Evolutionary conservation across 768 basidiomycete species (phyloP), one percentile per base, ranked within the genome.

Genomic region (Russula foetens): DNA sequence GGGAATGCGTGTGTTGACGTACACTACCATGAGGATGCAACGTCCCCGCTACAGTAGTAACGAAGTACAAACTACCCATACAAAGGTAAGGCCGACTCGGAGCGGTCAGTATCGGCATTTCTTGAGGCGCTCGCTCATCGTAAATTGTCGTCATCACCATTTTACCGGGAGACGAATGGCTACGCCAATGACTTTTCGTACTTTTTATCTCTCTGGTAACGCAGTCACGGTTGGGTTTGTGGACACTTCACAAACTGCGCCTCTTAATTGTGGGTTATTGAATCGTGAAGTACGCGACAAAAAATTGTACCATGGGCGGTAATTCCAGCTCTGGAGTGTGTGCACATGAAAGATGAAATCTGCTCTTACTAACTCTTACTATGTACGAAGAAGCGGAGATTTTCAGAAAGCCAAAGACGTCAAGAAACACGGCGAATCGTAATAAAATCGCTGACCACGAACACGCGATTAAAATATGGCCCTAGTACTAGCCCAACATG

Each of bases 1-100:
- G n/a, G 45, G 53, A 39, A 48, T 15, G 28, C 51, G 19, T 53
- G 53, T 29, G 38, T 58, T 62, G 61, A 62, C 61, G 61, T 62
- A 58, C 51, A 41, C 50, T 35, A 31, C 61, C 56, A 62, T 58
- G 56, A 57, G 56, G 46, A 43, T 43, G 51, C 44, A 53, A 50
- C 61, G 56, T 56, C 56, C 51, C 39, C 15, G 26, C 44, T 38
- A 39, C 26, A 46, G 29, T 35, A 29, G 51, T 38, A 52, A 58
- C 50, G 50, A 52, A 31, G 53, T 28, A 6, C 11, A 39, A 7
- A 11, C 12, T 45, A 28, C 35, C 41, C 29, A 19, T 9, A 21
- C 49, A 24, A 24, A 51, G 46, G 35, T 17, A 41, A 53, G 38
- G 39, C n/a, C n/a, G n/a, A n/a, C 45, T 8, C 14, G 15, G 56